Evolutionary conservation across 2,329 filamentous ascomycete species (phyloP).

Genomic region (Alternaria infectoria): DNA sequence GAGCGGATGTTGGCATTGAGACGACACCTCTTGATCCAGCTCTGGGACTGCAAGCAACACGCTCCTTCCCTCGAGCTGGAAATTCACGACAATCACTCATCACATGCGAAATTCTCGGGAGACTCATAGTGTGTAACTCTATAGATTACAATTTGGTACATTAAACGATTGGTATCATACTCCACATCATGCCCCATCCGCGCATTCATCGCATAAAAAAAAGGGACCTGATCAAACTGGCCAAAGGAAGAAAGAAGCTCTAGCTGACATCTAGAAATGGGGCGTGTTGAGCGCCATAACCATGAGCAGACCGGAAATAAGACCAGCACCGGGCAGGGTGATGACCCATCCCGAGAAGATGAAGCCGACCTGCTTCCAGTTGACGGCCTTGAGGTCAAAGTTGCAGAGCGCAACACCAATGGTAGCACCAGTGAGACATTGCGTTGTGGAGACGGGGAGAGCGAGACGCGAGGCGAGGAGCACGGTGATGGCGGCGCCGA

Average conservation of each 20-base stretch:
- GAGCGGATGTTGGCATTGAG: neutral
- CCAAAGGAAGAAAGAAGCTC: neutral
- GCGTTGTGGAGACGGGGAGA: constrained; percentile 69
- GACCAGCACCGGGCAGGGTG: constrained; percentile 51
- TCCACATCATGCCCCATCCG: neutral
- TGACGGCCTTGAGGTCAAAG: constrained; percentile 49
- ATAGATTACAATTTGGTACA: neutral
- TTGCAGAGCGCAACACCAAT: constrained; percentile 40
- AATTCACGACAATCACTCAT: neutral
- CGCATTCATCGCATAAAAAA: neutral
- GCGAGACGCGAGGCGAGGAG: constrained; percentile 67
- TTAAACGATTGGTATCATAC: constrained; percentile 7
- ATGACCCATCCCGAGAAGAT: constrained; percentile 54
- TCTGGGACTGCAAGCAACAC: neutral
- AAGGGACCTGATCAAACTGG: neutral
- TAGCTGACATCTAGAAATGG: constrained; percentile 31
- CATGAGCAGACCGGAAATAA: constrained; percentile 50
- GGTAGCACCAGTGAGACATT: constrained; percentile 54
- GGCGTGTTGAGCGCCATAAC: constrained; percentile 53
- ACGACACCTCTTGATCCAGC: neutral
- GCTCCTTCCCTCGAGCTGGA: neutral
- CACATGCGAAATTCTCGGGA: neutral
- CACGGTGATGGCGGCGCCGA: constrained; percentile 64
- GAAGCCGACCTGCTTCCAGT: constrained; percentile 51
- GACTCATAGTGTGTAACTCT: neutral